These are phyloP conservation scores for Podospora appendiculata DNA, from an alignment of 495 filamentous ascomycete species.

Conservation along the genomic window DNA sequence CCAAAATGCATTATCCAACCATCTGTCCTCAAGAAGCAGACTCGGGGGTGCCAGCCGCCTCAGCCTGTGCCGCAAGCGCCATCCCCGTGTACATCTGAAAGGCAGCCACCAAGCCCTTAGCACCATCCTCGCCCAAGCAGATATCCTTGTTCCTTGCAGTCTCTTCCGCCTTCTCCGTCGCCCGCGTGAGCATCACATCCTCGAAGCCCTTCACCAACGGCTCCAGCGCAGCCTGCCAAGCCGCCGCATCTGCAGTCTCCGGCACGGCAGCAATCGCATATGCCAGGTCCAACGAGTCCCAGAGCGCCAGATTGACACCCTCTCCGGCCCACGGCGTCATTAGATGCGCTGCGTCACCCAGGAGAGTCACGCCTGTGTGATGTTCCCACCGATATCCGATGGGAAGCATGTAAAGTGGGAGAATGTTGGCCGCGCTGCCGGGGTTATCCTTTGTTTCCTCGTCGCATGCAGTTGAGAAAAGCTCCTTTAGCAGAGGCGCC, in stretches of 20 bases:
- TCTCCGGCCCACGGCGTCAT: slow-evolving; percentile 52
- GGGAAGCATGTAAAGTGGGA: slow-evolving; percentile 44
- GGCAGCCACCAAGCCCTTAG: background rate
- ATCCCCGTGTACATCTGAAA: background rate
- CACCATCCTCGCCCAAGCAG: background rate
- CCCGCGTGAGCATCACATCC: slow-evolving; percentile 23
- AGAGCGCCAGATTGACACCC: slow-evolving; percentile 50
- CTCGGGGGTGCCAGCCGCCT: no score
- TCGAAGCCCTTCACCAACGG: slow-evolving; percentile 29
- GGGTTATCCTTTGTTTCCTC: slow-evolving; percentile 15
- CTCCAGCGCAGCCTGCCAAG: slow-evolving; percentile 15
- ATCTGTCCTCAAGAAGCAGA: no score
- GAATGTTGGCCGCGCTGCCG: slow-evolving; percentile 9
- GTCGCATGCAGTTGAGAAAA: slow-evolving; percentile 32
- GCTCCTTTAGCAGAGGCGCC: slow-evolving; percentile 26
- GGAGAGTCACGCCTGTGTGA: slow-evolving; percentile 37
- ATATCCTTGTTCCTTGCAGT: background rate
- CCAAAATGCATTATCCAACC: no score
- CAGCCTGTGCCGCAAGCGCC: background rate
- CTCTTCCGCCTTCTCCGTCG: background rate
- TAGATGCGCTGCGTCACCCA: slow-evolving; percentile 52
- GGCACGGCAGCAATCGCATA: slow-evolving; percentile 4
- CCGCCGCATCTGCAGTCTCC: background rate
- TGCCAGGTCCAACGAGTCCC: slow-evolving; percentile 28
- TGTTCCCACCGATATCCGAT: slow-evolving; percentile 42